Conservation (phyloP, 1,284 basidiomycete species). For the Rhodotorula sp. region DNA sequence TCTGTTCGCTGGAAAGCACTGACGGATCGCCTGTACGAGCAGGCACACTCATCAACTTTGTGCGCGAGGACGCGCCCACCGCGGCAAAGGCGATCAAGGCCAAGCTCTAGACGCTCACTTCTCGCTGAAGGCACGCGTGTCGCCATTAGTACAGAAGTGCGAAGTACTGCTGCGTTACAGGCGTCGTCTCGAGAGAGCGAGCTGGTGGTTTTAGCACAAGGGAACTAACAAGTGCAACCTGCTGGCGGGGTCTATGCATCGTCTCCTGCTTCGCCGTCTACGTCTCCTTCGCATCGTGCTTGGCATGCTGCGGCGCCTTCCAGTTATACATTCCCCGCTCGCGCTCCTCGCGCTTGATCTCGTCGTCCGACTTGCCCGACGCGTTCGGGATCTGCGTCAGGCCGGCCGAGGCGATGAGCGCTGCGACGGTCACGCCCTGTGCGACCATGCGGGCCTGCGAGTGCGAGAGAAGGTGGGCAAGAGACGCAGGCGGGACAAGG, state of each 20-base stretch:
- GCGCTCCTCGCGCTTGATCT: conserved; percentile 35
- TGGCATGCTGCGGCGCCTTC: conserved; percentile 19
- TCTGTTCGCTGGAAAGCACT: conserved; percentile 51
- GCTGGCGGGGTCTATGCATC: neutral
- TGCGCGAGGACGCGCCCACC: conserved; percentile 64
- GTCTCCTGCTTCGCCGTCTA: neutral
- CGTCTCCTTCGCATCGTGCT: conserved; percentile 10
- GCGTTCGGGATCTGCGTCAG: conserved; percentile 36
- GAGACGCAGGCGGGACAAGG: too few relatives aligned
- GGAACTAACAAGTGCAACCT: neutral
- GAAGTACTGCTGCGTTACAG: neutral
- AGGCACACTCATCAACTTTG: conserved; percentile 71
- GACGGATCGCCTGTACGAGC: conserved; percentile 60
- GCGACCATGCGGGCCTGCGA: conserved; percentile 41
- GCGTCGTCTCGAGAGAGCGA: neutral
- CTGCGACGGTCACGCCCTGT: conserved; percentile 40
- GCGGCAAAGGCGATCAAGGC: conserved; percentile 49
- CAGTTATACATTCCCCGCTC: conserved; percentile 39
- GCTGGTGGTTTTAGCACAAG: too few relatives aligned
- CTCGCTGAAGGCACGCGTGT: too few relatives aligned
- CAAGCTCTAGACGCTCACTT: conserved; percentile 51
- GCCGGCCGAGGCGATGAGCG: conserved; percentile 38
- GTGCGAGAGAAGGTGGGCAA: neutral
- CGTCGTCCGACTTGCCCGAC: conserved; percentile 30
- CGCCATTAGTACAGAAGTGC: too few relatives aligned